These are phyloP conservation scores for Plasmodium gaboni DNA, from an alignment of 169 alveolate genomes.

Conservation along the genomic window DNA sequence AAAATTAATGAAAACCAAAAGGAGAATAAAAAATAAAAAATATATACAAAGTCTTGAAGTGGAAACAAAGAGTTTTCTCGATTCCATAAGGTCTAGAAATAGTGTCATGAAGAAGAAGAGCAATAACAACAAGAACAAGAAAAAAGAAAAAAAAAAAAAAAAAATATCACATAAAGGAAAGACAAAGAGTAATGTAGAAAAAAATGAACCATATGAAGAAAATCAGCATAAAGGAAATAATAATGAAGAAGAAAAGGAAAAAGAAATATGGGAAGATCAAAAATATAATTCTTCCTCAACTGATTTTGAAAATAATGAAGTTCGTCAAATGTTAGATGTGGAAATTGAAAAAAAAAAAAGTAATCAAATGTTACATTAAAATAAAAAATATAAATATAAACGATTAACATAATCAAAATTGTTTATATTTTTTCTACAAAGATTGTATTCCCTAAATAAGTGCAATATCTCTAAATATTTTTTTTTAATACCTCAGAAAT, in stretches of 20 bases:
- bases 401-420: not conserved
- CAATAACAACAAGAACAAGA: slow-evolving; percentile 12
- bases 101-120: not conserved
- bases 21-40: not conserved
- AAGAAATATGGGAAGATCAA: not conserved
- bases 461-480: too few species aligned
- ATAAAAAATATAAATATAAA: not conserved
- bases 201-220: slow-evolving; percentile 44
- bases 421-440: too few species aligned
- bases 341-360: slow-evolving; percentile 69
- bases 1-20: not conserved
- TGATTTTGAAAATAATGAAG: slow-evolving; percentile 62
- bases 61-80: not conserved
- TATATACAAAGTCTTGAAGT: not conserved
- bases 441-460: too few species aligned
- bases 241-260: slow-evolving; percentile 30
- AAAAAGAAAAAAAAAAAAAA: slow-evolving; percentile 8
- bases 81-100: too few species aligned
- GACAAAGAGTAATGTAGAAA: slow-evolving; percentile 23
- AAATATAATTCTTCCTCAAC: slow-evolving; percentile 29
- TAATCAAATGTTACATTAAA: not conserved
- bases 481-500: too few species aligned
- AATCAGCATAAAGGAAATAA: slow-evolving; percentile 5
- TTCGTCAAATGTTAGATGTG: slow-evolving; percentile 49
- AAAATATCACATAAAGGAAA: slow-evolving; percentile 25